phyloP scores from a whole-genome alignment of 108 stramenopile species.

The Seminavis robusta region DNA sequence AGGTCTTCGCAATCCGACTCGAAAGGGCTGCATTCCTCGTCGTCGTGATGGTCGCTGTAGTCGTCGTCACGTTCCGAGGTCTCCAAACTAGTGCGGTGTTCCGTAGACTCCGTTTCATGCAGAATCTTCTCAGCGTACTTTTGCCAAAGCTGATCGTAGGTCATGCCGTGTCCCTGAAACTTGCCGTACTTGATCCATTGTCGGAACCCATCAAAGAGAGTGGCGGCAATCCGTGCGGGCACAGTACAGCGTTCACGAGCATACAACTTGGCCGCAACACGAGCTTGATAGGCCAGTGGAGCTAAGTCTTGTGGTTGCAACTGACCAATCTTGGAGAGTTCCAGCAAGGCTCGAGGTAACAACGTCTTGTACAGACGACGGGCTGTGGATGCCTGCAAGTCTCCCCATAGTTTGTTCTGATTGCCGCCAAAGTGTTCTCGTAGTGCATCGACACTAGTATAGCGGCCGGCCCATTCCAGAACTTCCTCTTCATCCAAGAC shows the following conservation, averaged over 20 bases:
- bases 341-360: constrained; percentile 75
- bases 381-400: constrained; percentile 69
- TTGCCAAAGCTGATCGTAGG: constrained; percentile 90
- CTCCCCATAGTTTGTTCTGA: constrained; percentile 83
- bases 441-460: constrained; percentile 68
- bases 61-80: too few relatives aligned
- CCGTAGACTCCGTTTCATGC: constrained; percentile 23
- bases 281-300: constrained; percentile 85
- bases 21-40: too few relatives aligned
- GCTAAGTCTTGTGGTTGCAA: constrained; percentile 77
- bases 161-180: constrained; percentile 81
- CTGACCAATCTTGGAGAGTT: constrained; percentile 44
- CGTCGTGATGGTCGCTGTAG: too few relatives aligned
- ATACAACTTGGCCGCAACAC: constrained; percentile 91
- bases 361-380: constrained; percentile 80
- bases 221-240: constrained; percentile 74
- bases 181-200: constrained; percentile 73
- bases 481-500: too few relatives aligned
- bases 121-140: constrained; percentile 78
- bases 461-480: constrained; percentile 82
- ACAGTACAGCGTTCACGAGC: constrained; percentile 84
- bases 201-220: constrained; percentile 88
- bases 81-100: too few relatives aligned
- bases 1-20: too few relatives aligned
- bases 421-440: constrained; percentile 78